phyloP scores from a whole-genome alignment of 192 early-diverging fungal species.

The Backusella liffmaniae region DNA sequence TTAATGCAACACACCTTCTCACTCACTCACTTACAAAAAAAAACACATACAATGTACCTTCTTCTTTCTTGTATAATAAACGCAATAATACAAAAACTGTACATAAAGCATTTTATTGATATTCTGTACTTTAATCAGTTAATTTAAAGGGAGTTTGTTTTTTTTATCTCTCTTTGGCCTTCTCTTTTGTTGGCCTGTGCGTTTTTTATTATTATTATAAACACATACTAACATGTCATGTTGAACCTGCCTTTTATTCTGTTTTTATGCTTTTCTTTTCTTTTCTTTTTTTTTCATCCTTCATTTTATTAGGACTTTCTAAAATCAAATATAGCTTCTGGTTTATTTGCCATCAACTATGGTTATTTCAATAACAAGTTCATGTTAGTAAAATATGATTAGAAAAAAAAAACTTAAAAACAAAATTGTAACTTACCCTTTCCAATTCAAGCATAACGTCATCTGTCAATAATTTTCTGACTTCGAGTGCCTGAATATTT shows the following conservation, averaged over 20 bases:
- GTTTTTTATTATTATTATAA: background rate
- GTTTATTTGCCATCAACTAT: conserved; percentile 67
- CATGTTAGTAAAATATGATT: background rate
- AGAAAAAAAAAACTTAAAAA: background rate
- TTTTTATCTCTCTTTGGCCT: background rate
- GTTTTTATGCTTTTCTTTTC: background rate
- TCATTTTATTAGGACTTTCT: conserved; percentile 38
- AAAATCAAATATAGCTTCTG: conserved; percentile 52
- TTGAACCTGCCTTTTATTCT: background rate
- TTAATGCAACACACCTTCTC: background rate
- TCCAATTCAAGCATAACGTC: conserved; percentile 73
- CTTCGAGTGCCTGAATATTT: conserved; percentile 63
- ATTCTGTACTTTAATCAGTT: too few relatives aligned
- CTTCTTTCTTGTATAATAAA: conserved; percentile 2
- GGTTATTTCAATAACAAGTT: background rate
- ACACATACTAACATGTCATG: background rate
- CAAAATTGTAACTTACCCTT: conserved; percentile 19
- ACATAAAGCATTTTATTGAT: background rate
- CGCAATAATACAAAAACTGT: background rate
- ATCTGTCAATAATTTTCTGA: conserved; percentile 60
- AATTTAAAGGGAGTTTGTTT: background rate
- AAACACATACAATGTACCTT: background rate
- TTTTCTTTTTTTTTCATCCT: background rate
- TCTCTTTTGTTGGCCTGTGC: background rate
- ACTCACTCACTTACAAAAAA: background rate